Base-by-base conservation (phyloP, 768 basidiomycete genomes). In the Gloeopeniophorella convolvens region DNA sequence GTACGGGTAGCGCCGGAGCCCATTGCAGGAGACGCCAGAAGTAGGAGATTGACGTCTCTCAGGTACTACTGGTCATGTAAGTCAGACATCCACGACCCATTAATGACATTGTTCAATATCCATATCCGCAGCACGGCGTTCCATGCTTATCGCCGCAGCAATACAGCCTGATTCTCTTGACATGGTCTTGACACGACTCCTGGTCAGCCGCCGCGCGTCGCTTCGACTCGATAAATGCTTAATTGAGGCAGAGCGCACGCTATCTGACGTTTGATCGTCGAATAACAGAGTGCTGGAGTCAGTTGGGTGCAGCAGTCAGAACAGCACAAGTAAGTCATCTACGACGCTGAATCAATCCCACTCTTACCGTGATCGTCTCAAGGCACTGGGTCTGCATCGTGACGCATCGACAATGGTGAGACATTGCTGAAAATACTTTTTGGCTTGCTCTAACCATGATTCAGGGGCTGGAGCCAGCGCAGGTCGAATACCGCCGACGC, bases 251-350 rank as follows among this genome's bases (percentile, higher is more conserved):
- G 80, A 81, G 78, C 43, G 89, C 91, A 46, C 72, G 88, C 56
- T 78, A 80, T 59, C 63, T 81, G 42, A 73, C 77, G 4, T 80
- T 89, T 60, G 87, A 90, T 62, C 80, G 87, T 41, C 80, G 88
- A 40, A 86, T 95, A 51, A 93, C 92, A 7, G 93, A 96, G 68
- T 93, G 92, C 61, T 97, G 93, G 91, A 91, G 89, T 63, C 91
- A 95, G 61, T 73, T 97, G 15, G 93, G 93, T 30, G 92, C 93
- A 5, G 90, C 90, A 41, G 84, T 97, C 12, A 70, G 92, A 51
- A 96, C 93, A 27, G 93, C 92, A 8, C 92, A 95, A 61, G 52
- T 54, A 33, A 43, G 52, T 33, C 31, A 44, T 46, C 23, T 2
- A 6, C 15, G 6, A 18, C 5, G 12, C 8, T 6, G 6, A n/a